Evolutionary conservation across 305 asterid genomes (phyloP).

Genomic region (Rubia tinctorum): DNA sequence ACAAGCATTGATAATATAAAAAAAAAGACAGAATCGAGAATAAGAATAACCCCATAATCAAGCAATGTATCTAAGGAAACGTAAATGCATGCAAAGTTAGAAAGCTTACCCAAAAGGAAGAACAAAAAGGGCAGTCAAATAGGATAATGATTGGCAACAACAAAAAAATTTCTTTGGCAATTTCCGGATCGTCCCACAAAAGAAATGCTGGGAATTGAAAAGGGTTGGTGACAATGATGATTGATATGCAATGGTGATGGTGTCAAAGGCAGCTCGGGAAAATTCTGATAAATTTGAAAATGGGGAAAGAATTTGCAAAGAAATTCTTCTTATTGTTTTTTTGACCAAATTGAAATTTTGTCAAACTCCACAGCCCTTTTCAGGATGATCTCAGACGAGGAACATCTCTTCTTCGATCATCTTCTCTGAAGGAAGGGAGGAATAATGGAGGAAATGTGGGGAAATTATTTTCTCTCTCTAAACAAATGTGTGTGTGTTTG

Average conservation of each 20-base stretch:
- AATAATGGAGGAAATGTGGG: conserved; percentile 14
- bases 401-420: conserved; percentile 74
- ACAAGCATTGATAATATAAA: not conserved
- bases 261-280: conserved; percentile 14
- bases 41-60: conserved; percentile 36
- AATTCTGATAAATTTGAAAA: not conserved
- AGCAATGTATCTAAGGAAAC: conserved; percentile 41
- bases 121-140: conserved; percentile 28
- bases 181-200: not conserved
- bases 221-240: conserved; percentile 13
- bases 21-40: conserved; percentile 9
- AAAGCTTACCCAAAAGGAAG: conserved; percentile 41
- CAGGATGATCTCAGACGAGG: conserved; percentile 89
- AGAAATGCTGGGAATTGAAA: conserved; percentile 13
- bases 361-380: conserved; percentile 35
- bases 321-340: not conserved
- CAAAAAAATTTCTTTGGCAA: not conserved
- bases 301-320: not conserved
- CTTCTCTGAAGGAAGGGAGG: conserved; percentile 70
- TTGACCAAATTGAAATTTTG: not conserved
- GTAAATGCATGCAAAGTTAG: conserved; percentile 25
- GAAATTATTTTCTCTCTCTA: conserved; percentile 47
- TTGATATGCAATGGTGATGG: not conserved
- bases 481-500: conserved; percentile 30
- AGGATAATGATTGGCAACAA: not conserved